phyloP scores from a whole-genome alignment of 768 basidiomycete species.

The Hortiboletus flavorubellus region DNA sequence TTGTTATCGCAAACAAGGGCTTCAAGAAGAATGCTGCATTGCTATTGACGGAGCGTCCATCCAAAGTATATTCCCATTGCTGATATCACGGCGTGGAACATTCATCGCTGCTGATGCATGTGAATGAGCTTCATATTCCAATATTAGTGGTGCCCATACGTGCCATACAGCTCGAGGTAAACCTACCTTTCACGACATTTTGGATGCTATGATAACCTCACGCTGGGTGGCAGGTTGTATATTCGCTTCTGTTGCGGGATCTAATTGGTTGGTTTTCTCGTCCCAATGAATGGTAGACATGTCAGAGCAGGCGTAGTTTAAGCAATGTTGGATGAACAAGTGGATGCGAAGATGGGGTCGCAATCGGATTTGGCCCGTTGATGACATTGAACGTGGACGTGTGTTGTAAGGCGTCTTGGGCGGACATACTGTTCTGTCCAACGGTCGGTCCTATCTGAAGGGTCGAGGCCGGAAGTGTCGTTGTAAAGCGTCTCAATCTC shows the following conservation, averaged over 20 bases:
- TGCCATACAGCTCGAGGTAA: not conserved
- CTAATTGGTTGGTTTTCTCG: not conserved
- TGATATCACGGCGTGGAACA: not conserved
- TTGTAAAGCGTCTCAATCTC: constrained; percentile 95
- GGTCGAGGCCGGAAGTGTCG: constrained; percentile 78
- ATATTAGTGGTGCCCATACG: not conserved
- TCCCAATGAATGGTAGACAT: not conserved
- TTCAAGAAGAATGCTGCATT: not conserved
- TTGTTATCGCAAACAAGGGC: too few relatives aligned
- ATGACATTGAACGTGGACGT: not conserved
- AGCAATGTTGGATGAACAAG: too few relatives aligned
- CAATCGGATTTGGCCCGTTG: too few relatives aligned
- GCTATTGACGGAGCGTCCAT: not conserved
- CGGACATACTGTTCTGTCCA: constrained; percentile 87
- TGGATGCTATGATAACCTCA: not conserved
- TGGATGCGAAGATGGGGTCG: too few relatives aligned
- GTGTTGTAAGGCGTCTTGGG: not conserved
- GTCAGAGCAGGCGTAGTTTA: not conserved
- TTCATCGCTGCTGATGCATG: not conserved
- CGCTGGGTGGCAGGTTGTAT: not conserved
- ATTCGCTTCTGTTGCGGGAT: not conserved
- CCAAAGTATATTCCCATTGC: not conserved
- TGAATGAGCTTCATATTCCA: not conserved
- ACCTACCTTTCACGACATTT: not conserved
- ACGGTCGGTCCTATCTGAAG: constrained; percentile 93